Conservation (phyloP, 2,329 filamentous ascomycete species). For the Escovopsis sp. region DNA sequence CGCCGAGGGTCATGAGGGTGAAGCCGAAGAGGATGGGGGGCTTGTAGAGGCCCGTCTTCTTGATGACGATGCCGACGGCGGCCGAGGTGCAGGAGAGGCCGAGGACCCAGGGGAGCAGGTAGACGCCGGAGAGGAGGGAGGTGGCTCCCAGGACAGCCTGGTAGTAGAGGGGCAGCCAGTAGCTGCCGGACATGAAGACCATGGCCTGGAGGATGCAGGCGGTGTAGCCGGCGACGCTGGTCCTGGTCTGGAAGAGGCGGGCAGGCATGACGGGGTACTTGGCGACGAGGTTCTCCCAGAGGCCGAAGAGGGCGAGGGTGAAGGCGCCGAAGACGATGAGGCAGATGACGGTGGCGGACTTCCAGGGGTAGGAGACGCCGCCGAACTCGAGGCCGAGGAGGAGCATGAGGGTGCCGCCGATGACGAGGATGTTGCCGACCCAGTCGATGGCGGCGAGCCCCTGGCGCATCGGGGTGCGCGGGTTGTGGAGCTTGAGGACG, state of each 20-base stretch:
- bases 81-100: constrained; percentile 49
- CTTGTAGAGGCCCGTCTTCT: constrained; percentile 51
- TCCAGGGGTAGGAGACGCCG: constrained; percentile 61
- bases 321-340: constrained; percentile 59
- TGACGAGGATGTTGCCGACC: constrained; percentile 40
- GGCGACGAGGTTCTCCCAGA: constrained; percentile 60
- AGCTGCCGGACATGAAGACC: constrained; percentile 62
- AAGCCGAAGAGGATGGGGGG: constrained; percentile 44
- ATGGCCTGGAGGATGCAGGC: constrained; percentile 60
- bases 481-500: constrained; percentile 53
- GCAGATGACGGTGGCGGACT: constrained; percentile 58
- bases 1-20: constrained; percentile 45
- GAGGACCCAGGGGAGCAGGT: constrained; percentile 55
- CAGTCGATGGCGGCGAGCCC: constrained; percentile 50
- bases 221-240: constrained; percentile 49
- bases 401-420: constrained; percentile 71
- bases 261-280: constrained; percentile 66
- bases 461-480: constrained; percentile 43
- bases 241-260: constrained; percentile 48
- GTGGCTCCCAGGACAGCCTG: constrained; percentile 56
- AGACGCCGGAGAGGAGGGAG: constrained; percentile 59
- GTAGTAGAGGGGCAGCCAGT: constrained; percentile 77
- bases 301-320: constrained; percentile 47
- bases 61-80: constrained; percentile 38
- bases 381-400: constrained; percentile 77